Percentiles rank a stretch among this genome's conserved stretches.
Evolutionary conservation across 1,284 basidiomycete species (phyloP).

Genomic region (Porodaedalea pini): DNA sequence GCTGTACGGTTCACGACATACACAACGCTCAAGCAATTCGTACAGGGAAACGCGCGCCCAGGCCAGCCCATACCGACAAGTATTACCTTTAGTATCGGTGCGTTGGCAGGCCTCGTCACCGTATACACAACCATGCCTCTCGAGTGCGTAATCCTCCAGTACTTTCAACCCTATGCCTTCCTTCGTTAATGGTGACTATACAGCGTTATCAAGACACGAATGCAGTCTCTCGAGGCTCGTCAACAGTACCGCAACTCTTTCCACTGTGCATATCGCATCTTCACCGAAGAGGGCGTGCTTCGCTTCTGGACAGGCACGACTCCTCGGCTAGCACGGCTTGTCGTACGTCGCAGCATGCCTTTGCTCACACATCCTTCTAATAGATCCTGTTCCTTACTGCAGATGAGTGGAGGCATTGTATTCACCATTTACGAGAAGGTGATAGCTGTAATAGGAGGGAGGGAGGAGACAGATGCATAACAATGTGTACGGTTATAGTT

Average conservation of each 20-base stretch:
- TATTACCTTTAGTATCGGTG: conserved; percentile 94
- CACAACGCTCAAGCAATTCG: conserved; percentile 88
- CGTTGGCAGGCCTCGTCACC: conserved; percentile 89
- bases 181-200: neutral
- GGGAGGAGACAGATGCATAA: too few relatives aligned
- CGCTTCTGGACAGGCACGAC: conserved; percentile 97
- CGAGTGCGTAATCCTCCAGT: conserved; percentile 48
- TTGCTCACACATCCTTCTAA: too few relatives aligned
- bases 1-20: conserved; percentile 97
- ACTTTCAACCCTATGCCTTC: neutral
- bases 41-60: conserved; percentile 79
- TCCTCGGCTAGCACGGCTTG: conserved; percentile 78
- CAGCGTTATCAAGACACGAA: conserved; percentile 95
- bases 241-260: conserved; percentile 88
- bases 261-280: conserved; percentile 90
- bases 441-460: conserved; percentile 45
- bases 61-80: conserved; percentile 84
- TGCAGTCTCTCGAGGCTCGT: conserved; percentile 89
- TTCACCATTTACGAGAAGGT: conserved; percentile 91
- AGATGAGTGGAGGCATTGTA: conserved; percentile 92
- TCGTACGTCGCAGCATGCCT: too few relatives aligned
- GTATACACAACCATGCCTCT: conserved; percentile 94
- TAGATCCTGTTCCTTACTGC: neutral
- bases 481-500: too few relatives aligned
- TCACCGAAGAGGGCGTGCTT: conserved; percentile 83